Evolutionary conservation across 1,284 basidiomycete species (phyloP).

Genomic region (Cryptococcus sp.): DNA sequence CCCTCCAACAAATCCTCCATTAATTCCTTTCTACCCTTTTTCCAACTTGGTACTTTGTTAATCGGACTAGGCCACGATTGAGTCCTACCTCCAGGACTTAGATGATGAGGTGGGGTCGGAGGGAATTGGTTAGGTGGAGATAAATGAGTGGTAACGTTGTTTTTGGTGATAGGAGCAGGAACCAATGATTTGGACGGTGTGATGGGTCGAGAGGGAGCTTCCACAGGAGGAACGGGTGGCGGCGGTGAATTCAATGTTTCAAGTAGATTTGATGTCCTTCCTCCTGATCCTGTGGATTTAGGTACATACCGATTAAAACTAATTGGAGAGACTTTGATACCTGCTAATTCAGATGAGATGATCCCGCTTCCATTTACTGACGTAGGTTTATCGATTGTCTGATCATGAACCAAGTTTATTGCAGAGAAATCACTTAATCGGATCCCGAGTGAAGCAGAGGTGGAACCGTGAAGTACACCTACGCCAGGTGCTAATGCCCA

Average conservation of each 20-base stretch:
- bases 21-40: constrained; percentile 26
- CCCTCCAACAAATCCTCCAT: constrained; percentile 34
- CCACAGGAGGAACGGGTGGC: neutral
- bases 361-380: neutral
- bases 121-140: neutral
- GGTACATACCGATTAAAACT: neutral
- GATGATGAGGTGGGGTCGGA: too few species aligned
- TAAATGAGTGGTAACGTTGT: too few species aligned
- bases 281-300: neutral
- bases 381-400: neutral
- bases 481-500: constrained; percentile 35
- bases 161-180: too few species aligned
- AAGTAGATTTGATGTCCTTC: too few species aligned
- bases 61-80: constrained; percentile 16
- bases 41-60: constrained; percentile 25
- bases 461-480: constrained; percentile 27
- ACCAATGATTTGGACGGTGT: constrained; percentile 3
- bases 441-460: constrained; percentile 26
- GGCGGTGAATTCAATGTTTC: too few species aligned
- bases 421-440: constrained; percentile 34
- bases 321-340: neutral
- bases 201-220: neutral
- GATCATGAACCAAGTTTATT: constrained; percentile 16
- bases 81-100: neutral
- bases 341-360: neutral